phyloP scores from a whole-genome alignment of 2,329 filamentous ascomycete species.

The Fusarium sp. region DNA sequence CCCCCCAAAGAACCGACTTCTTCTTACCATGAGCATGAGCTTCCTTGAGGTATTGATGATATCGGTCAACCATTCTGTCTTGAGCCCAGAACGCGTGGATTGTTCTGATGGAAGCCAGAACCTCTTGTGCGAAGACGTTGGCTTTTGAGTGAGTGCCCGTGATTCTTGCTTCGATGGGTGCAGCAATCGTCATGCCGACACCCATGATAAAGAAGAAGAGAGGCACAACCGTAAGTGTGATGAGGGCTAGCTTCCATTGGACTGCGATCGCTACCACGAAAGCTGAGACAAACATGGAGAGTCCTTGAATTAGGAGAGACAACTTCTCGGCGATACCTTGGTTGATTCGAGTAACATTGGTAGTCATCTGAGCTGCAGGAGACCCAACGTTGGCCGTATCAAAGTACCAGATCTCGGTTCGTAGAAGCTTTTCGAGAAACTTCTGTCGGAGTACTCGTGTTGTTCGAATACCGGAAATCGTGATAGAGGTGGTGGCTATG shows the following conservation, averaged over 20 bases:
- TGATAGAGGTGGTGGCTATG: conserved; percentile 10
- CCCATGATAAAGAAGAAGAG: conserved; percentile 47
- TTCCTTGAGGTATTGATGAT: conserved; percentile 51
- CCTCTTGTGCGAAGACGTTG: conserved; percentile 50
- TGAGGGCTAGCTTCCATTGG: conserved; percentile 58
- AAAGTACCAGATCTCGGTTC: conserved; percentile 37
- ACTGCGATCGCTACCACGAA: conserved; percentile 54
- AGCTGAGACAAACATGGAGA: conserved; percentile 52
- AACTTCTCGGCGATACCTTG: conserved; percentile 55
- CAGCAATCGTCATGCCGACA: conserved; percentile 41
- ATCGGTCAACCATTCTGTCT: conserved; percentile 50
- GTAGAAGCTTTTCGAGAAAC: conserved; percentile 22
- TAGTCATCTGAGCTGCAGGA: conserved; percentile 47
- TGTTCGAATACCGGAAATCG: conserved; percentile 27
- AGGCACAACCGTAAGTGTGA: conserved; percentile 49
- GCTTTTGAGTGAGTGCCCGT: conserved; percentile 48
- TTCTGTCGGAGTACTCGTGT: conserved; percentile 23
- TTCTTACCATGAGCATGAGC: conserved; percentile 52
- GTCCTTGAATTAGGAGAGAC: conserved; percentile 51
- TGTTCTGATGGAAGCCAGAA: conserved; percentile 53
- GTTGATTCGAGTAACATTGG: conserved; percentile 55
- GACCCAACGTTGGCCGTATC: conserved; percentile 24
- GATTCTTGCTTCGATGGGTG: conserved; percentile 48
- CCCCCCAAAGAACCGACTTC: conserved; percentile 51
- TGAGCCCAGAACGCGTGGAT: conserved; percentile 59